These are phyloP conservation scores for Pichia sp. DNA, from an alignment of 1,139 yeast genomes.

Conservation along the genomic window DNA sequence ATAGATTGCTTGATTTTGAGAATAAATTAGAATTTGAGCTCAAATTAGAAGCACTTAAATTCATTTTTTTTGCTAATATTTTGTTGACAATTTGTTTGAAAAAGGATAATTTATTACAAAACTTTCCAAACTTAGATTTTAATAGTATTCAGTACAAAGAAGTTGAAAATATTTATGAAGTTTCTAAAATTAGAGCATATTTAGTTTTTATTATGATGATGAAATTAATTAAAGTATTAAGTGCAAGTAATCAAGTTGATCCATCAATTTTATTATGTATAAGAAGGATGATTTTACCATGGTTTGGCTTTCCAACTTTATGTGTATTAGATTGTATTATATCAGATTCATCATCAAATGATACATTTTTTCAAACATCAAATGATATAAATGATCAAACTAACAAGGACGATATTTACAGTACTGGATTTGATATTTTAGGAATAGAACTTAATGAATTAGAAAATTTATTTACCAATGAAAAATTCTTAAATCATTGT, in stretches of 20 bases:
- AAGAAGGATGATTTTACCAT: background rate
- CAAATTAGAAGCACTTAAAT: background rate
- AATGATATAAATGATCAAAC: too few relatives aligned
- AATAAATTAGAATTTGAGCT: background rate
- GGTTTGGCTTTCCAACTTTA: constrained; percentile 4
- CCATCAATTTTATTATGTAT: constrained; percentile 34
- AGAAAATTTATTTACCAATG: background rate
- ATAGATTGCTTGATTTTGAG: background rate
- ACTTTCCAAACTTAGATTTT: background rate
- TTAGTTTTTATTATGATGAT: background rate
- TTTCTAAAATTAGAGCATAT: background rate
- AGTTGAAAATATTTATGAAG: background rate
- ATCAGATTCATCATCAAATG: too few relatives aligned
- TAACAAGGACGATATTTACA: too few relatives aligned
- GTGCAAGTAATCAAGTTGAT: constrained; percentile 47
- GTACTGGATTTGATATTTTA: background rate
- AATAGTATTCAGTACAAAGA: background rate
- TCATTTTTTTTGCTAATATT: background rate
- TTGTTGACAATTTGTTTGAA: background rate
- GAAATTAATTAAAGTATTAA: constrained; percentile 41
- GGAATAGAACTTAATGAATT: background rate
- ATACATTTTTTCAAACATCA: too few relatives aligned
- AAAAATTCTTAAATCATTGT: background rate
- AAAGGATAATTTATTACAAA: background rate
- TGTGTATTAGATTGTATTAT: background rate